Conservation (phyloP, 2,329 filamentous ascomycete species). For the Exserohilum rostratum region DNA sequence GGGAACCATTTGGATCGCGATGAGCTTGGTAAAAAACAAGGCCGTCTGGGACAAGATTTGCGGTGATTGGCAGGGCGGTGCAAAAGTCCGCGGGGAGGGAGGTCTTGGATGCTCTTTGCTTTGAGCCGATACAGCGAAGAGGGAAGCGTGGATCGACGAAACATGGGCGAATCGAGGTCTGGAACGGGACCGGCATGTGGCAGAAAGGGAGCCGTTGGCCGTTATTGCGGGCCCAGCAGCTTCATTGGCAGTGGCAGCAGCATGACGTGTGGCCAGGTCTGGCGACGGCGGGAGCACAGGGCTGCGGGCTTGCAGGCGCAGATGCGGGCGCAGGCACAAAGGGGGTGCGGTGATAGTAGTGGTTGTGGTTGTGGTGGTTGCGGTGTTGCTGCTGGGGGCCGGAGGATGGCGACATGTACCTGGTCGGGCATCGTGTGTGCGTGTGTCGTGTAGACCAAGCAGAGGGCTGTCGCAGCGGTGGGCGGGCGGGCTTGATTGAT, state of each 20-base stretch:
- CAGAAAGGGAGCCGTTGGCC: constrained; percentile 15
- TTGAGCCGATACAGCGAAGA: constrained; percentile 10
- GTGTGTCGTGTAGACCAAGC: too few relatives aligned
- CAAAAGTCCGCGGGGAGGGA: constrained; percentile 1
- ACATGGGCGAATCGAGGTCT: constrained; percentile 18
- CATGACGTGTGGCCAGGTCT: neutral
- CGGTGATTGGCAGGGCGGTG: constrained; percentile 6
- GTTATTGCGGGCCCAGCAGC: constrained; percentile 7
- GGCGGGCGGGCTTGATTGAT: neutral
- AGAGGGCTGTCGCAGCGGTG: too few relatives aligned
- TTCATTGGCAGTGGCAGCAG: neutral
- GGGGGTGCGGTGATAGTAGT: neutral
- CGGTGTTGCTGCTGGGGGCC: neutral
- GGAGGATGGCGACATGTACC: neutral
- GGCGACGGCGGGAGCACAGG: neutral
- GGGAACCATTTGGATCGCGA: constrained; percentile 3
- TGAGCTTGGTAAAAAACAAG: constrained; percentile 11
- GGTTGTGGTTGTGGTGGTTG: neutral
- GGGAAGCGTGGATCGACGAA: constrained; percentile 19
- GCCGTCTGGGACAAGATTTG: neutral
- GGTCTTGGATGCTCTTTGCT: neutral
- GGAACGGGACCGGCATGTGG: constrained; percentile 18
- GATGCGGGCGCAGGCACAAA: too few relatives aligned
- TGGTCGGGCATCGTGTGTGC: too few relatives aligned
- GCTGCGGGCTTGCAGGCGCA: too few relatives aligned